phyloP scores from a whole-genome alignment of 129 eudicot species.

The Lonicera japonica region DNA sequence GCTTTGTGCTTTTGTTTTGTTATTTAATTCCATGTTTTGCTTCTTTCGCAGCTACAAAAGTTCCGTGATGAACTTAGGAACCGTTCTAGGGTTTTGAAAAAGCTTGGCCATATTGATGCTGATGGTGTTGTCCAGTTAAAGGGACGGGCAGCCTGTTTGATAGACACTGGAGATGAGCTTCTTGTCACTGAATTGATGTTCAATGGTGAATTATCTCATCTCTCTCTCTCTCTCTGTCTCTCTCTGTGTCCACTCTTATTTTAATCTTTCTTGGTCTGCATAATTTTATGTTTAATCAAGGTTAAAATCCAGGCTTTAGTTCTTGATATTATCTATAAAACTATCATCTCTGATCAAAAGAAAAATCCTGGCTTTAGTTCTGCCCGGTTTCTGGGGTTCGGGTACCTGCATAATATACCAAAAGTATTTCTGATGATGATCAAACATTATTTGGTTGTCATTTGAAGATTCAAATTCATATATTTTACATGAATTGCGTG shows the following conservation, averaged over 20 bases:
- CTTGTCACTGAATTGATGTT: constrained; percentile 96
- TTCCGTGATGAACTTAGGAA: constrained; percentile 95
- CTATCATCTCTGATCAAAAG: too few species aligned
- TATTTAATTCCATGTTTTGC: neutral
- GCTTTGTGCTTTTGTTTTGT: neutral
- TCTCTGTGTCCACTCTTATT: too few species aligned
- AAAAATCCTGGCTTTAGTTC: too few species aligned
- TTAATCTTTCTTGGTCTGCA: constrained; percentile 3
- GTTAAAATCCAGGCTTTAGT: too few species aligned
- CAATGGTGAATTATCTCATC: constrained; percentile 53
- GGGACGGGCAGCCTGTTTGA: constrained; percentile 91
- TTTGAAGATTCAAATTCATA: too few species aligned
- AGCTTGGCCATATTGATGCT: constrained; percentile 87
- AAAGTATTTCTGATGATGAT: too few species aligned
- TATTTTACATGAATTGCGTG: too few species aligned
- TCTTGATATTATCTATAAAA: too few species aligned
- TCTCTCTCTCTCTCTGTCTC: too few species aligned
- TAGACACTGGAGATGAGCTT: constrained; percentile 99
- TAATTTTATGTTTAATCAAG: constrained; percentile 4
- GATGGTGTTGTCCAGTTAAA: constrained; percentile 93
- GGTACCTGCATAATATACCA: too few species aligned
- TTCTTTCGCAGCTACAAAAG: constrained; percentile 75
- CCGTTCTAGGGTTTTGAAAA: constrained; percentile 85
- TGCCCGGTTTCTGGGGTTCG: too few species aligned
- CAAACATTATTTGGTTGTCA: too few species aligned